Evolutionary conservation across 768 basidiomycete genomes (phyloP), one percentile per base, ranked within the genome.

Genomic region (Leccinellum albellum): DNA sequence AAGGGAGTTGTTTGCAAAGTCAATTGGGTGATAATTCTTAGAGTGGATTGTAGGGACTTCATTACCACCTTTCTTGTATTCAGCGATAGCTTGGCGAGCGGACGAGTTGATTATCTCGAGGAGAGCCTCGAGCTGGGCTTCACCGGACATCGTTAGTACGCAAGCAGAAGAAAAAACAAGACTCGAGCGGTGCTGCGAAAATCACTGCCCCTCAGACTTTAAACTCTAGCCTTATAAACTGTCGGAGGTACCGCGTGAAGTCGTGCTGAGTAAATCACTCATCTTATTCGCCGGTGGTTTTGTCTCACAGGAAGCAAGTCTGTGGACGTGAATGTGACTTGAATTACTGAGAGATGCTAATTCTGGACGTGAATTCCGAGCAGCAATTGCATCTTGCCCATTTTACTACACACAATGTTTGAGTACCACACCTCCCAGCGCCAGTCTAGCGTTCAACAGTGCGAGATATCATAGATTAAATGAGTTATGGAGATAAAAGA

Each of bases 101-200:
- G 74, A 63, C 1, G 58, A 55, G 33, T 65, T 68, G 59, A 74
- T 70, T 20, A 74, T 70, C 8, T 60, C 63, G 42, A 74, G 65
- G 47, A 74, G 65, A 1, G 65, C 64, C 49, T 64, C 59, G 31
- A 74, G 64, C n/a, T 74, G 67, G n/a, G 61, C 59, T 59, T 67
- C 68, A 10, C 48, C 60, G 20, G 66, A 66, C 65, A 66, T 66
- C 3, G 40, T 49, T 44, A 20, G 15, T 42, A n/a, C 4, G 15
- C 4, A 24, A n/a, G 42, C 17, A 48, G 47, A 42, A 12, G 40
- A 42, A 33, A 17, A 48, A 9, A 23, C 20, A 29, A 31, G n/a
- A n/a, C 23, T n/a, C n/a, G 17, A 40, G 10, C 13, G 20, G 32
- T 10, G 17, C 40, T 54, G 26, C 21, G 10, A 7, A 33, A 12